A percentile compares a stretch with the other conserved stretches of the same genome.
These are phyloP conservation scores for Osmanthus fragrans DNA, from an alignment of 257 asterid species.

Conservation along the genomic window DNA sequence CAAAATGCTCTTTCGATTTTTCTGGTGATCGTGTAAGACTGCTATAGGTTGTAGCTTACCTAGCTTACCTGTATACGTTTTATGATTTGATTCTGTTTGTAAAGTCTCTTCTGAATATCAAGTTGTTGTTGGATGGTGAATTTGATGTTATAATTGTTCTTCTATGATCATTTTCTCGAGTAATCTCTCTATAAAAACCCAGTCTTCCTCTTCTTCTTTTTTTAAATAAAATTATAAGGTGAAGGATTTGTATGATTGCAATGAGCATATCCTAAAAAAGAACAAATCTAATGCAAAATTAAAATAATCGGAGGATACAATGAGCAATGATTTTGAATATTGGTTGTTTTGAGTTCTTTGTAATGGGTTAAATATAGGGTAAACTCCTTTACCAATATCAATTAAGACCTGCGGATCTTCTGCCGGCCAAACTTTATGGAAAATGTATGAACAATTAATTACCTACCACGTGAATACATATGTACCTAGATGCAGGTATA, in stretches of 20 bases:
- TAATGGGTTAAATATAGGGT: neutral
- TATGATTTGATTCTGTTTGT: constrained; percentile 11
- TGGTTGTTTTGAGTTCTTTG: neutral
- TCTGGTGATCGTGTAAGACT: neutral
- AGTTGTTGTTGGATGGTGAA: neutral
- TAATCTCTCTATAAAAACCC: neutral
- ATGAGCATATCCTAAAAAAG: neutral
- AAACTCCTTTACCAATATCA: neutral
- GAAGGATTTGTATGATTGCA: neutral
- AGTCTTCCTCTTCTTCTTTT: neutral
- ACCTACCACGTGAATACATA: neutral
- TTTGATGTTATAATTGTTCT: constrained; percentile 12
- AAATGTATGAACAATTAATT: neutral
- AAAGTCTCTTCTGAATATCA: neutral
- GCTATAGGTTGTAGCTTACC: neutral
- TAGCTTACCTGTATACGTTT: no score
- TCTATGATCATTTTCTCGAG: constrained; percentile 2
- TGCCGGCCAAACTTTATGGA: constrained; percentile 1
- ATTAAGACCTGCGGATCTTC: neutral
- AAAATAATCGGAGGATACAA: constrained; percentile 5
- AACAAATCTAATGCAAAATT: neutral
- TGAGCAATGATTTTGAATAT: constrained; percentile 4
- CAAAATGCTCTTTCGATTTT: neutral
- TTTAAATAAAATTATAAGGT: neutral
- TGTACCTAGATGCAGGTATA: neutral